Evolutionary conservation across 1,284 basidiomycete species (phyloP), one percentile per base, ranked within the genome.

Genomic region (Laetiporus sulphureus): DNA sequence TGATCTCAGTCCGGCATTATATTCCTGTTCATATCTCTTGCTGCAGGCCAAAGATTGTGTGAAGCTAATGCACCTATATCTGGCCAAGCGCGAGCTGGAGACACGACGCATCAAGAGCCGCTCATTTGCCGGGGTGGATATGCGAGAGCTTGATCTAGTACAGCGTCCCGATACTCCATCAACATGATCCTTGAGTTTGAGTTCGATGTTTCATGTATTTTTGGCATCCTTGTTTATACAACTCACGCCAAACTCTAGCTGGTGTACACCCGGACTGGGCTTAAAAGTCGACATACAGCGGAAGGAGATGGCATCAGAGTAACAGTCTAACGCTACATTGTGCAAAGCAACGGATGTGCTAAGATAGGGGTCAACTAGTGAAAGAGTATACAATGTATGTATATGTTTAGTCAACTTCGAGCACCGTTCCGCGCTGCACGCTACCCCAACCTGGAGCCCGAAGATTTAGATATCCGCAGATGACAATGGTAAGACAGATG

Each of bases 61-160:
- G 2, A 70, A 78, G 32, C 67, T 88, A 4, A 60, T 81, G 8
- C 78, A 86, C 50, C 65, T 83, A 4, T 84, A 74, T 61, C 69
- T 86, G 3, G 69, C 77, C 4, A 82, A 83, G 55, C 75, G 73
- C 16, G 84, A 88, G 53, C 63, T 85, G 4, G 75, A 79, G 52
- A 77, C 75, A 3, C 68, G 84, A 11, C 65, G 67, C 13, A 73
- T 88, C 22, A 80, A 78, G 62, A 81, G 70, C 52, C 68, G 74
- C 44, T 73, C 83, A 29, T 88, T 88, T 55, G 65, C 68, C n/a
- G 82, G 79, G 0, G 72, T 88, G 7, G 83, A 87, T 52, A 54
- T 75, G 27, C 57, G 59, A 12, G 76, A 76, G 47, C 66, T 88
- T 34, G 84, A 88, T 58, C 68, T 87, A 23, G 69, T 83, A 31